Conservation (phyloP, 2,329 filamentous ascomycete species). For the Fusarium sp. region DNA sequence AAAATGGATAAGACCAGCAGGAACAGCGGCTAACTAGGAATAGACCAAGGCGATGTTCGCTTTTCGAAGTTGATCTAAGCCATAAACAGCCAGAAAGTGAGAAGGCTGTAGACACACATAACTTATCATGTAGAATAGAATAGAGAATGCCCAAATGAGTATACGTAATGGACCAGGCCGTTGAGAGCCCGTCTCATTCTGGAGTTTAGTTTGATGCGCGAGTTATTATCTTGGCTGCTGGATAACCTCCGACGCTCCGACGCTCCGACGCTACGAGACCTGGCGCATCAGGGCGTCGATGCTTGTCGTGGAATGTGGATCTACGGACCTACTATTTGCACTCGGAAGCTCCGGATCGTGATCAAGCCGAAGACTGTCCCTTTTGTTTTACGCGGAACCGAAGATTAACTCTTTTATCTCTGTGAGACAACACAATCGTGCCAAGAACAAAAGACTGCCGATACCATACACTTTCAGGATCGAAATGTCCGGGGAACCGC, state of each 20-base stretch:
- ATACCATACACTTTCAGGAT: neutral
- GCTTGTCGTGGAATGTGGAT: neutral
- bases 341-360: neutral
- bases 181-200: no score
- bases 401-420: neutral
- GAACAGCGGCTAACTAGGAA: no score
- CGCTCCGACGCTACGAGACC: neutral
- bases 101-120: no score
- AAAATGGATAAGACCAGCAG: no score
- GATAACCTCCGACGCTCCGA: neutral
- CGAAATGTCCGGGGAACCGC: neutral
- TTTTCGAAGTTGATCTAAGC: rapidly evolving
- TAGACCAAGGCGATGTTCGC: no score
- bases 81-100: no score
- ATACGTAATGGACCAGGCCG: no score
- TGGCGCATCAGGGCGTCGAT: neutral
- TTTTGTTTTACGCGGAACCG: no score
- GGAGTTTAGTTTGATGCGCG: no score
- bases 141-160: no score
- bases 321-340: neutral
- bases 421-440: rapidly evolving
- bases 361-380: neutral
- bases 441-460: neutral
- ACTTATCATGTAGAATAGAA: no score
- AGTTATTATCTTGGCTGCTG: neutral